Evolutionary conservation across 2,329 filamentous ascomycete genomes (phyloP).

Genomic region (Aspergillus piperis): DNA sequence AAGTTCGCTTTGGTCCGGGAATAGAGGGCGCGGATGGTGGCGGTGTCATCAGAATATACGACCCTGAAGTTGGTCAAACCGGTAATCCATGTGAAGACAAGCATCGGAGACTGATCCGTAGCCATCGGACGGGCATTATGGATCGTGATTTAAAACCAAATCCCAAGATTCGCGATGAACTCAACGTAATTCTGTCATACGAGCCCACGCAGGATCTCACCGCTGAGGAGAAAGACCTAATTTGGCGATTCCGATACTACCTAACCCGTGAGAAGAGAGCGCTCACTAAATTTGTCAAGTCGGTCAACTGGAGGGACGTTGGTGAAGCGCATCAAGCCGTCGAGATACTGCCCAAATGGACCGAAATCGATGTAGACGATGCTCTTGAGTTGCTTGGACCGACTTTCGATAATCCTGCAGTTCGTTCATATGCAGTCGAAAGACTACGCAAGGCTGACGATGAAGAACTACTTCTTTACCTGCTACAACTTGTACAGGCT

Average conservation of each 20-base stretch:
- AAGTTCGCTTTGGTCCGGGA: constrained; percentile 86
- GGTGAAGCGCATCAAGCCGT: constrained; percentile 86
- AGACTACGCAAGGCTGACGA: constrained; percentile 89
- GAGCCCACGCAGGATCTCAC: constrained; percentile 86
- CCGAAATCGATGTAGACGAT: constrained; percentile 94
- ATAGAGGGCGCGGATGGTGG: constrained; percentile 68
- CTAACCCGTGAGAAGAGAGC: constrained; percentile 88
- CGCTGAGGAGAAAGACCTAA: constrained; percentile 88
- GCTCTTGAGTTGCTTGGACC: constrained; percentile 91
- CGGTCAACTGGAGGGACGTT: constrained; percentile 87
- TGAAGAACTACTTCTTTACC: constrained; percentile 83
- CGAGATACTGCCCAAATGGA: constrained; percentile 89
- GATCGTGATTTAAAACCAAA: constrained; percentile 97
- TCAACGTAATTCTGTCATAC: constrained; percentile 88
- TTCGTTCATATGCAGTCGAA: constrained; percentile 91
- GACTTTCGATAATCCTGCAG: constrained; percentile 82
- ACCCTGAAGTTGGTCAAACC: constrained; percentile 83
- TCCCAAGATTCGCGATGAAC: constrained; percentile 88
- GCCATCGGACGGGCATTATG: constrained; percentile 87
- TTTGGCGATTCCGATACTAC: constrained; percentile 98
- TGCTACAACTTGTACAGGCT: constrained; percentile 92
- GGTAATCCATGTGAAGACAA: constrained; percentile 97
- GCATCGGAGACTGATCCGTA: constrained; percentile 86
- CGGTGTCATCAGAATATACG: constrained; percentile 78
- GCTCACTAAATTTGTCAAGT: constrained; percentile 96